Evolutionary conservation across 805 yeast genomes (phyloP).

Genomic region (Ogataea degrootiae): DNA sequence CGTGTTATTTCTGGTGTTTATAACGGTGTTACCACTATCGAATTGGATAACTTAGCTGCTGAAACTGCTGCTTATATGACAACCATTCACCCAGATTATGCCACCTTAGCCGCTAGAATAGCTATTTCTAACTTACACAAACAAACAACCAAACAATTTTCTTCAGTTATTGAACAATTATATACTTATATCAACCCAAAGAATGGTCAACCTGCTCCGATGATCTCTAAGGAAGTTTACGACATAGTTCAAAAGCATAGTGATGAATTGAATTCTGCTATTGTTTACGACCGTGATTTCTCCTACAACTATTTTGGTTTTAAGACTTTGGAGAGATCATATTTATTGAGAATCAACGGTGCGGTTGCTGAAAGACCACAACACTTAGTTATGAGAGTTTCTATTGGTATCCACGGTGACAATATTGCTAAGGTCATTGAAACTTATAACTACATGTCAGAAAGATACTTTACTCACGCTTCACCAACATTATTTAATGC

Average conservation of each 20-base stretch:
- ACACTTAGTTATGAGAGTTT: slow-evolving; percentile 57
- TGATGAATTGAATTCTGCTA: slow-evolving; percentile 65
- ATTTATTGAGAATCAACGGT: slow-evolving; percentile 49
- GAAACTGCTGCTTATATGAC: slow-evolving; percentile 98
- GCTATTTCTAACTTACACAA: slow-evolving; percentile 93
- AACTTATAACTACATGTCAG: slow-evolving; percentile 56
- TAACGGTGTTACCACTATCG: slow-evolving; percentile 93
- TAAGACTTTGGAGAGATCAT: slow-evolving; percentile 57
- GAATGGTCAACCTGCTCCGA: slow-evolving; percentile 59
- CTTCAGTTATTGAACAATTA: slow-evolving; percentile 69
- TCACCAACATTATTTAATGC: slow-evolving; percentile 61
- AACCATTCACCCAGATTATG: slow-evolving; percentile 96
- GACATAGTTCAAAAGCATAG: slow-evolving; percentile 59
- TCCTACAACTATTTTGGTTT: slow-evolving; percentile 56
- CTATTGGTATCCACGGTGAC: slow-evolving; percentile 55
- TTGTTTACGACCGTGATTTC: slow-evolving; percentile 67
- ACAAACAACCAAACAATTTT: slow-evolving; percentile 84
- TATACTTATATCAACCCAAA: slow-evolving; percentile 79
- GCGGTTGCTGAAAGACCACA: slow-evolving; percentile 60
- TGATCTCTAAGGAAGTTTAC: slow-evolving; percentile 66
- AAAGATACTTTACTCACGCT: slow-evolving; percentile 55
- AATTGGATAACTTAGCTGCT: slow-evolving; percentile 76
- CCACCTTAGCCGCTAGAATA: slow-evolving; percentile 89
- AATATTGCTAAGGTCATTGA: slow-evolving; percentile 50
- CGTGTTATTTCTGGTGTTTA: slow-evolving; percentile 94